phyloP scores from a whole-genome alignment of 352 stramenopile genomes.

The Phytophthora litchii region DNA sequence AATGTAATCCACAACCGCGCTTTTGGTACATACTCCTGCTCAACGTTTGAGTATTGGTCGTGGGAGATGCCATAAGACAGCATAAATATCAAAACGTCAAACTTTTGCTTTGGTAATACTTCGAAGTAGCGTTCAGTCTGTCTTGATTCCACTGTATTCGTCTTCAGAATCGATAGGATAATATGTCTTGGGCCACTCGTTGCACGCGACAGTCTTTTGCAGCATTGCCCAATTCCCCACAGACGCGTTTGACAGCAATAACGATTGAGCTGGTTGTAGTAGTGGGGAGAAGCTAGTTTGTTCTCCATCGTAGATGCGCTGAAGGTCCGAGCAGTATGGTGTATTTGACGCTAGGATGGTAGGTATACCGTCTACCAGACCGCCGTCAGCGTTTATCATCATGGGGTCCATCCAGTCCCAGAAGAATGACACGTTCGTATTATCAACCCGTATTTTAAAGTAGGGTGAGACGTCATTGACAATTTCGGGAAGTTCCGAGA shows the following conservation, averaged over 20 bases:
- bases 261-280: background rate
- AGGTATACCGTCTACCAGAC: background rate
- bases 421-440: slow-evolving; percentile 28
- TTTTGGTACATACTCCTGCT: too few species aligned
- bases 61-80: too few species aligned
- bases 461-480: slow-evolving; percentile 4
- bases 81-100: too few species aligned
- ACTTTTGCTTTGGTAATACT: too few species aligned
- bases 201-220: slow-evolving; percentile 3
- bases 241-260: background rate
- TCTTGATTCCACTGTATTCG: slow-evolving; percentile 4
- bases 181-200: background rate
- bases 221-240: slow-evolving; percentile 1
- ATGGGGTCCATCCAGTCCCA: slow-evolving; percentile 27
- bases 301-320: slow-evolving; percentile 2
- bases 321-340: slow-evolving; percentile 14
- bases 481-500: slow-evolving; percentile 16
- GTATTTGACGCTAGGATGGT: slow-evolving; percentile 11
- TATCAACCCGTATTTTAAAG: slow-evolving; percentile 14
- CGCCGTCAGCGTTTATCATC: background rate
- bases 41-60: too few species aligned
- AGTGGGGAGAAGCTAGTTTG: background rate
- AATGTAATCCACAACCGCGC: too few species aligned
- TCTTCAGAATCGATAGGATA: slow-evolving; percentile 21
- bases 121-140: too few species aligned